Evolutionary conservation across 139 green algal genomes (phyloP), one percentile per base, ranked within the genome.

Genomic region (Chloropicon primus): DNA sequence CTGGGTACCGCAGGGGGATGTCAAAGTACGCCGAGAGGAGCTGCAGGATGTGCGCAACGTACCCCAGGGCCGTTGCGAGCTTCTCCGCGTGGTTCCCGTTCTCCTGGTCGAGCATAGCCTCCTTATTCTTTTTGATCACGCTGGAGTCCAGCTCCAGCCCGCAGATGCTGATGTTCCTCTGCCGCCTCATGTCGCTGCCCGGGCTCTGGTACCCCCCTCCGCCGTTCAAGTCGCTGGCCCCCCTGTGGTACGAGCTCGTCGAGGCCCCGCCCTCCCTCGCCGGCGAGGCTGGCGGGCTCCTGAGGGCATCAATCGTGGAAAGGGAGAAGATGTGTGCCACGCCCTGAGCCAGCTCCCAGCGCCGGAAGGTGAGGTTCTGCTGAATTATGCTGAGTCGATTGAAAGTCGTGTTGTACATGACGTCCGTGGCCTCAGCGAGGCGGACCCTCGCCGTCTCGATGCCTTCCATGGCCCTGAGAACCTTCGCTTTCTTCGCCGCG

Each of bases 1-100:
- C 62, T 1, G 89, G 89, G 79, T 90, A 94, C 5, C 89, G 77
- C 24, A 93, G 84, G 3, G 85, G 87, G 10, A 94, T 82, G 17
- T 82, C 86, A 1, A 93, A 76, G 82, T 93, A 93, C 0, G 27
- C 3, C 21, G 83, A 75, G 2, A 88, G 74, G 23, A 82, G 76
- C 21, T 87, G 54, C n/a, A 90, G 78, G 22, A 90, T 25, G 22
- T 88, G 82, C 0, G 89, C 87, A 21, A 90, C 81, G 54, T 93
- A 91, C 0, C 89, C 89, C 22, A 92, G 84, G 0, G 83, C 82
- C 21, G 86, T 85, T 71, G 80, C 79, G 25, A 85, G 77, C 72
- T 82, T 72, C 17, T 1, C 54, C 2, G 53, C 1, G 41, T 79
- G 17, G 17, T 62, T 62, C 41, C 41, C 41, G 10, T 5, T 17